These are phyloP conservation scores for Candida sonorensis DNA, from an alignment of 805 yeast genomes.

Conservation along the genomic window DNA sequence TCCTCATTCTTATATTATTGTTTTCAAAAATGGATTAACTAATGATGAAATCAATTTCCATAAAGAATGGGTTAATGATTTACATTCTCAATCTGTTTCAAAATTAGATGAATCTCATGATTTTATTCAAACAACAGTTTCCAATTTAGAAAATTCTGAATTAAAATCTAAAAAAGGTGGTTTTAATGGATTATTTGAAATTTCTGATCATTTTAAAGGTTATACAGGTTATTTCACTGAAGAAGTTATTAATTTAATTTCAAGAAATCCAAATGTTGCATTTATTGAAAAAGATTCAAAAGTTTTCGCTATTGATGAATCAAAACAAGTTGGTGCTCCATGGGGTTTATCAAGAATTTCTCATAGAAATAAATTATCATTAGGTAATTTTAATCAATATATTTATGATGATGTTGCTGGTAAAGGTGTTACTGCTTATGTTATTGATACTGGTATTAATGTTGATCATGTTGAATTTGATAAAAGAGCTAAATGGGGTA, in stretches of 20 bases:
- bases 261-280: constrained; percentile 47
- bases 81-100: constrained; percentile 37
- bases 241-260: constrained; percentile 63
- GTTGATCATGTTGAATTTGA: constrained; percentile 69
- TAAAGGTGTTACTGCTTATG: constrained; percentile 78
- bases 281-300: constrained; percentile 67
- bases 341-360: constrained; percentile 94
- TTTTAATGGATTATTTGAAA: constrained; percentile 51
- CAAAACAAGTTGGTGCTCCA: constrained; percentile 77
- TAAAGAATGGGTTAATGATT: constrained; percentile 53
- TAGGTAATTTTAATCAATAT: constrained; percentile 69
- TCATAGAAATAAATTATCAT: constrained; percentile 64
- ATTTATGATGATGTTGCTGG: constrained; percentile 69
- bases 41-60: constrained; percentile 56
- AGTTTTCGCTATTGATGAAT: constrained; percentile 57
- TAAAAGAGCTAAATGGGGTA: constrained; percentile 84
- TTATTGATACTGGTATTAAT: constrained; percentile 86
- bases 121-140: constrained; percentile 26
- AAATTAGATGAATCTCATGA: constrained; percentile 16
- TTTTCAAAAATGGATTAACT: constrained; percentile 62
- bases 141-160: no score
- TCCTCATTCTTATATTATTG: constrained; percentile 77
- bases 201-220: constrained; percentile 58
- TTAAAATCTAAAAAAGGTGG: no score
- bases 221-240: constrained; percentile 82